phyloP scores from a whole-genome alignment of 352 stramenopile genomes.

The Phytophthora citrophthora region DNA sequence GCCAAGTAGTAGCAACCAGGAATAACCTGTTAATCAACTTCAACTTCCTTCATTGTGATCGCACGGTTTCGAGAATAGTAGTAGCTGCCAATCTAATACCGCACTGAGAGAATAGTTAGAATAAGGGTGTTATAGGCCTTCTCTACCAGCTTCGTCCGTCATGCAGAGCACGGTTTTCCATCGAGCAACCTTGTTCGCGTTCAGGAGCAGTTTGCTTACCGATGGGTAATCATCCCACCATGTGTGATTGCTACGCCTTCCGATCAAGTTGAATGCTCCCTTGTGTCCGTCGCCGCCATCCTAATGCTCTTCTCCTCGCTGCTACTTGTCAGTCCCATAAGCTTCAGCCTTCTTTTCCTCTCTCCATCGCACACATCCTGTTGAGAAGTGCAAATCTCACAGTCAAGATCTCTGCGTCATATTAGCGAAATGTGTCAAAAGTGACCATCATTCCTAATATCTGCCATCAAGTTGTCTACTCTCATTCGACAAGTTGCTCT shows the following conservation, averaged over 20 bases:
- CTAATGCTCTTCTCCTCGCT: neutral
- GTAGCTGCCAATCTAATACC: no score
- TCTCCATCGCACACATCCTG: neutral
- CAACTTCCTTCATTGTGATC: no score
- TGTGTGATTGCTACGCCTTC: neutral
- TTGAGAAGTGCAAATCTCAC: neutral
- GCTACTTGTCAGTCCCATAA: neutral
- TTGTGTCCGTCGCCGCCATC: no score
- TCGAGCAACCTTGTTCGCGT: no score
- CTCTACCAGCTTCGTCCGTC: no score
- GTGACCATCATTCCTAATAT: slow-evolving; percentile 9
- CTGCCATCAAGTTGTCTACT: neutral
- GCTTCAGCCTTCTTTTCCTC: neutral
- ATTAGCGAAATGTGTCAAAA: slow-evolving; percentile 9
- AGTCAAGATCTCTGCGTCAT: neutral
- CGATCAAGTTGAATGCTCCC: neutral
- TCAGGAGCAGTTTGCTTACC: no score
- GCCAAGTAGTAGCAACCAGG: no score
- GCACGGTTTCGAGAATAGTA: no score
- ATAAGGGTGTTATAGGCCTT: no score
- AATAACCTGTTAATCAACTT: no score
- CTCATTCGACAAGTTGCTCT: slow-evolving; percentile 9
- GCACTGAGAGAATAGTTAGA: no score
- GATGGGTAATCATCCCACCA: slow-evolving; percentile 2
- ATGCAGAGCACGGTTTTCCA: no score